Base-by-base conservation (phyloP, 805 yeast genomes). In the Pichia paraexigua region DNA sequence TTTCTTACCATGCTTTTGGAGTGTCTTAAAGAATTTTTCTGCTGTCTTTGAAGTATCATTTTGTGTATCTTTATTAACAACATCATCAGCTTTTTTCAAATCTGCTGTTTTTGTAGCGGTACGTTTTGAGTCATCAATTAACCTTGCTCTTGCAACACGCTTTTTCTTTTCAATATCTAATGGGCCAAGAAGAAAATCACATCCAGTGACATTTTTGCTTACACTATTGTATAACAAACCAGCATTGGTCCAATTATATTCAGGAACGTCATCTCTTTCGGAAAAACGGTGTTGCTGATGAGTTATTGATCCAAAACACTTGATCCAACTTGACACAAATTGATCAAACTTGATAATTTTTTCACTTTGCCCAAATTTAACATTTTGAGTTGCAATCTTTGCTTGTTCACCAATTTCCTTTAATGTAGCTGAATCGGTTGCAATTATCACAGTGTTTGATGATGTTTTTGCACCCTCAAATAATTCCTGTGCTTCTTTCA, bases 151-250 rank as follows among this genome's bases (percentile, higher is more conserved):
- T 0, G 62, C 20, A 1, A 27, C 61, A n/a, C 71, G 59, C n/a
- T 63, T 67, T 58, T 75, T 79, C 55, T 78, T 76, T 56, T 83
- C 84, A 2, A 83, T 71, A 18, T 77, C 80, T 42, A 87, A 67
- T 0, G 95, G 90, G 0, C 95, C 95, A 49, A 82, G 69, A 54
- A 88, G 65, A 61, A 84, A 87, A 55, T 83, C 86, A 21, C 74
- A 68, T 0, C 79, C 74, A 0, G 73, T 65, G 0, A 85, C 74
- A 47, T 74, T 72, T 4, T 61, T 61, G 51, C 84, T 76, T 35
- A 74, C 60, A 53, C 71, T 64, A 54, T 74, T 67, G 56, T 72
- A 78, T 30, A 80, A 60, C 2, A 76, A 64, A 0, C 90, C 91
- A 24, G 84, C 62, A 48, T 71, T 69, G 40, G 77, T 63, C 88